Evolutionary conservation across 78 protist genomes (phyloP).

Genomic region (Dictyostelium capitatum): DNA sequence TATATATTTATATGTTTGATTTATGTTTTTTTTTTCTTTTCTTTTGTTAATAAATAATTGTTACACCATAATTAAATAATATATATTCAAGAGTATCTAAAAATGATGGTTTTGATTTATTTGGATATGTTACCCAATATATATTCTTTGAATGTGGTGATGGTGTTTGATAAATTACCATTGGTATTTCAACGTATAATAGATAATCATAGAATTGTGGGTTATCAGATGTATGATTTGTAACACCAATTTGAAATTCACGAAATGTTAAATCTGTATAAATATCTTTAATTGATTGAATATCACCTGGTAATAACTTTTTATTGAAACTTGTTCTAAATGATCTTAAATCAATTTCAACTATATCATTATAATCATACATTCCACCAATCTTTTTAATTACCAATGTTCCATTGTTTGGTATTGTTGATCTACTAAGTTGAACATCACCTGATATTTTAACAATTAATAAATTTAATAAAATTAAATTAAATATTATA

Average conservation of each 20-base stretch:
- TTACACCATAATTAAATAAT: background rate
- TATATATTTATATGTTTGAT: background rate
- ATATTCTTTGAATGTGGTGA: background rate
- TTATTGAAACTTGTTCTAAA: background rate
- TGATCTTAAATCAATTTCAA: background rate
- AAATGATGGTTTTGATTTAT: constrained; percentile 2
- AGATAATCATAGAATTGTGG: constrained; percentile 8
- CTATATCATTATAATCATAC: background rate
- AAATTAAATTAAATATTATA: background rate
- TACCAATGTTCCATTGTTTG: background rate
- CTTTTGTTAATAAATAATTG: constrained; percentile 1
- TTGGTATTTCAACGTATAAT: background rate
- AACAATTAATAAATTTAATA: background rate
- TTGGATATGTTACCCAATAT: background rate
- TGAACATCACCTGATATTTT: background rate
- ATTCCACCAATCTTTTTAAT: background rate
- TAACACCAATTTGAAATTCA: background rate
- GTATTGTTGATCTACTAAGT: background rate
- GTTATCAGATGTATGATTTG: background rate
- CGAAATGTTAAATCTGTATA: background rate
- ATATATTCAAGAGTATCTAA: background rate
- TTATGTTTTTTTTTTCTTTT: background rate
- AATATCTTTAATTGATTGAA: background rate
- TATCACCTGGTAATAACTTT: background rate
- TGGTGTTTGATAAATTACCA: background rate